These are phyloP conservation scores for Trichosanthes cucumerina DNA, from an alignment of 306 rosid species.

Conservation along the genomic window DNA sequence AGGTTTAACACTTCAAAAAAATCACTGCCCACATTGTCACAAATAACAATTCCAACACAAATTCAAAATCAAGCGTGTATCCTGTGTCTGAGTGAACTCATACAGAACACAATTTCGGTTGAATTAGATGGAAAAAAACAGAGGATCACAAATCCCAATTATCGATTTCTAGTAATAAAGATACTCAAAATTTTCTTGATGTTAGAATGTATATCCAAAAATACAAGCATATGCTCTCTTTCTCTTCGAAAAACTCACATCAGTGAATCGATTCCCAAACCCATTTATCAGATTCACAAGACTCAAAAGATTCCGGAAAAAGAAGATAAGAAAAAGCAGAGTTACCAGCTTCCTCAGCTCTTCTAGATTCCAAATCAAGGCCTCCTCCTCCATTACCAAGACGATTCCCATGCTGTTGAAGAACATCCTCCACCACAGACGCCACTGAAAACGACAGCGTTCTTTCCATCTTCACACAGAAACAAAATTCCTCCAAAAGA, in stretches of 20 bases:
- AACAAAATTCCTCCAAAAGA: neutral
- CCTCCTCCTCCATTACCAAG: constrained; percentile 26
- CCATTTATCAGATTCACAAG: neutral
- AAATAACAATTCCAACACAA: neutral
- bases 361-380: constrained; percentile 73
- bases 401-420: constrained; percentile 66
- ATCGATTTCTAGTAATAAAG: neutral
- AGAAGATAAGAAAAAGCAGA: neutral
- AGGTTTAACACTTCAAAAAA: neutral
- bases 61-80: neutral
- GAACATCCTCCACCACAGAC: constrained; percentile 80
- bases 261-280: neutral
- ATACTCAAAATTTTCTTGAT: neutral
- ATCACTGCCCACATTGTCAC: neutral
- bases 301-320: neutral
- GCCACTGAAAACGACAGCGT: constrained; percentile 68
- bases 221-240: neutral
- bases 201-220: neutral
- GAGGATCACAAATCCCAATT: neutral
- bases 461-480: constrained; percentile 22
- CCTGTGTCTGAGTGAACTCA: neutral
- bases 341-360: constrained; percentile 85
- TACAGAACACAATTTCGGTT: neutral
- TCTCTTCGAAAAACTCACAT: neutral
- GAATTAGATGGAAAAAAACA: neutral